Evolutionary conservation across 768 basidiomycete species (phyloP), one percentile per base, ranked within the genome.

Genomic region (Crucibulum laeve): DNA sequence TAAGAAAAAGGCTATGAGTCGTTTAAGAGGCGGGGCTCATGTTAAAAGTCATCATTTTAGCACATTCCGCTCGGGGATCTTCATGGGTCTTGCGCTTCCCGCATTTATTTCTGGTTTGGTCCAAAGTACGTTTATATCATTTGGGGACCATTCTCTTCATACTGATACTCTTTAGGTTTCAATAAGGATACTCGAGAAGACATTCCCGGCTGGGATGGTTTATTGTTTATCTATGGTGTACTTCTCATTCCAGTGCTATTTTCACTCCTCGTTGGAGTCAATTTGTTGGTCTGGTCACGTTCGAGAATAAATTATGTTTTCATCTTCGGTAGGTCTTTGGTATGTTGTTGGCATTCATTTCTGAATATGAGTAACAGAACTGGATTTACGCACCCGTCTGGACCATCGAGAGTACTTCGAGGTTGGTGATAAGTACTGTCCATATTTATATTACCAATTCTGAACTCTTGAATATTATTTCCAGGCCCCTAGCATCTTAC

Each of bases 241-340:
- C 62, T 95, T 19, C 62, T 81, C 34, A 60, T 96, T 3, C 92
- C 93, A 0, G 70, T 84, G 4, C 48, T 95, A 2, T 87, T 96
- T 55, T 70, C 80, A 1, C 47, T 91, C 24, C 65, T 96, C 1
- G 77, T 98, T 42, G 87, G 90, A 19, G 45, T 87, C n/a, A 97
- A 99, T 58, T 50, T 98, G 4, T 52, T 83, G 17, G 85, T 84
- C 0, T 99, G 89, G 86, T 71, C 79, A 0, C 62, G 65, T 4
- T 69, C 82, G 4, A 74, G 87, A 36, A 91, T 99, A 53, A 98
- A 97, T 58, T 95, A 93, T 54, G 76, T 83, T n/a, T 95, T 97
- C 60, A 89, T 94, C 25, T 89, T 94, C 54, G 87, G 87, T 87
- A 46, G 28, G 75, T 53, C 19, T 30, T 36, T 19, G 14, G 38